These are phyloP conservation scores for Aspergillus homomorphus DNA, from an alignment of 495 filamentous ascomycete genomes.

Conservation along the genomic window DNA sequence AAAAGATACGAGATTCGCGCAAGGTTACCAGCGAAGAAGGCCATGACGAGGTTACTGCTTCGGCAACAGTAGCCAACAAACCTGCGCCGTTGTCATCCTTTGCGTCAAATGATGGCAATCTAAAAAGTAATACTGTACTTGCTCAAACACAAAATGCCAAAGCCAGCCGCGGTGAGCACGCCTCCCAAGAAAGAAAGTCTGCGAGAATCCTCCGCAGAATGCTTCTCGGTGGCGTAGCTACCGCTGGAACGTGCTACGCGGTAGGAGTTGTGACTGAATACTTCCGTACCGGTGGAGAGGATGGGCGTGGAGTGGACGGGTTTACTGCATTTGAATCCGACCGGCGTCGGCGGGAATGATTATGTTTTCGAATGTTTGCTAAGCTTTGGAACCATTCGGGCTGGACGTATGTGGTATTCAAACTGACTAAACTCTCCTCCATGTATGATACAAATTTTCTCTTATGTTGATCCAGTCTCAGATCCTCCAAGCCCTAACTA, in stretches of 20 bases:
- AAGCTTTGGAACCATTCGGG: not conserved
- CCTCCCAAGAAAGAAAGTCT: slow-evolving; percentile 3
- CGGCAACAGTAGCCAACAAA: too few relatives aligned
- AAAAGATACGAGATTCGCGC: slow-evolving; percentile 45
- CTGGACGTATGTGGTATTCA: not conserved
- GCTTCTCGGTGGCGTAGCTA: slow-evolving; percentile 54
- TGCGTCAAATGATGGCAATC: too few relatives aligned
- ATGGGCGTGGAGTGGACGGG: slow-evolving; percentile 52
- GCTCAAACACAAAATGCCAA: not conserved
- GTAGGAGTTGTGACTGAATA: slow-evolving; percentile 67
- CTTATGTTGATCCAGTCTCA: not conserved
- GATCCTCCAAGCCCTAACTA: not conserved
- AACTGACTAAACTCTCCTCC: slow-evolving; percentile 4
- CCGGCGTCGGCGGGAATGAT: slow-evolving; percentile 26
- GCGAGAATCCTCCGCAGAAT: slow-evolving; percentile 45
- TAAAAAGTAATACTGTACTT: not conserved
- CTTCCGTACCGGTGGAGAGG: slow-evolving; percentile 56
- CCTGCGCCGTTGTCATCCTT: too few relatives aligned
- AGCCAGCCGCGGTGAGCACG: not conserved
- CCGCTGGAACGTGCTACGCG: slow-evolving; percentile 63
- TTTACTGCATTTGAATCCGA: slow-evolving; percentile 48
- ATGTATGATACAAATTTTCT: slow-evolving; percentile 5
- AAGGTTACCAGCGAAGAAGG: not conserved
- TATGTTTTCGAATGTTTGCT: not conserved
- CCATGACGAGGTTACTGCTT: not conserved